Evolutionary conservation across 176 grass and related monocot genomes (phyloP), one percentile per base, ranked within the genome.

Genomic region (Raddia distichophylla): DNA sequence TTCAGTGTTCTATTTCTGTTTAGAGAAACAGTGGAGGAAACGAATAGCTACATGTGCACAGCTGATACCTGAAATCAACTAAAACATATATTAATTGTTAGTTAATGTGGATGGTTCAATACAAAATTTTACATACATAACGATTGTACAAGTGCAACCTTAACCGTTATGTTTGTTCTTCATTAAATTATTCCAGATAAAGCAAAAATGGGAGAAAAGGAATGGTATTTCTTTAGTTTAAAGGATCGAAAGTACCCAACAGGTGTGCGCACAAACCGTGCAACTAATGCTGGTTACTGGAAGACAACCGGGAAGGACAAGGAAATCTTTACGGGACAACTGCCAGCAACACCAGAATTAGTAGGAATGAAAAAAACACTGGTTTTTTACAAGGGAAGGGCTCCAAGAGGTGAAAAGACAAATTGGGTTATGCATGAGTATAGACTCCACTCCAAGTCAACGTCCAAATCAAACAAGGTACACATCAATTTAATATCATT

Each of bases 351-450:
- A 1, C 66, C 67, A 1, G 86, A 89, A n/a, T 80, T 97, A 0
- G 87, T 90, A 5, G 94, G 94, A 6, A 94, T 92, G 91, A 97
- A 97, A 67, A 97, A 97, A 85, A 97, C 94, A 5, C 76, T 97
- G 14, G 94, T 97, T 37, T 97, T 97, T 71, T 97, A 97, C 83
- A 97, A 94, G n/a, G 94, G 94, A 15, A 92, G 94, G 61, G 94
- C 94, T 63, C 91, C 94, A 3, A 91, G 87, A 56, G 94, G 94
- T 6, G 87, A 97, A 74, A 97, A 97, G 65, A 92, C 87, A 5
- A 97, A 92, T 40, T 97, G 94, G 94, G 91, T 97, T 68, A 97
- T 94, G 85, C 94, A 97, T 42, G 94, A 97, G 75, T 94, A 97
- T 37, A 82, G 94, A 0, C 72, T 97, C 3, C 77, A 92, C 50